These are phyloP conservation scores for Podaxis sp. DNA, from an alignment of 768 basidiomycete species.

Conservation along the genomic window DNA sequence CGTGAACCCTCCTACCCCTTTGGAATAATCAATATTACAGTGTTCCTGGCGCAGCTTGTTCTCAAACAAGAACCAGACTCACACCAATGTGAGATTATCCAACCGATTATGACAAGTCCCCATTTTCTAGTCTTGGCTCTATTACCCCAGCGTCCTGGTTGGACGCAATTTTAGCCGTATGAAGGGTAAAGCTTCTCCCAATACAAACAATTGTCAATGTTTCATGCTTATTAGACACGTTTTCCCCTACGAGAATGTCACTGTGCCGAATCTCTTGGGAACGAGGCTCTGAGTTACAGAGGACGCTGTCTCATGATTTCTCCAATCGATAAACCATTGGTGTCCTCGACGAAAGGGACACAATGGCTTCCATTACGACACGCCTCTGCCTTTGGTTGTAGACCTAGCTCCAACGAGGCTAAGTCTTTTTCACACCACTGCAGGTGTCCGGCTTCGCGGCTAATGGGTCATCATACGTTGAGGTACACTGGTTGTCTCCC, in stretches of 20 bases:
- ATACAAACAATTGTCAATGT: not conserved
- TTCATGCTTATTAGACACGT: slow-evolving; percentile 1
- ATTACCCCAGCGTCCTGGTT: not conserved
- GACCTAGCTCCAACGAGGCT: not conserved
- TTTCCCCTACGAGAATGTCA: not conserved
- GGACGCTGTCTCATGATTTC: slow-evolving; percentile 1
- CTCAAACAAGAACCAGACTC: slow-evolving; percentile 1
- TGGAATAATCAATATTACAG: not conserved
- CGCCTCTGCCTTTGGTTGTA: not conserved
- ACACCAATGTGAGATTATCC: slow-evolving; percentile 7
- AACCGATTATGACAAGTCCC: not conserved
- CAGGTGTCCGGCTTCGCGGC: not conserved
- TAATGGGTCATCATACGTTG: not conserved
- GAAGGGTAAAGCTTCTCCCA: not conserved
- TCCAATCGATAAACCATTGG: not conserved
- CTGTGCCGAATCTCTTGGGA: not conserved
- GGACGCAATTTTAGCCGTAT: not conserved
- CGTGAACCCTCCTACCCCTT: not conserved
- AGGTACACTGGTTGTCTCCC: not conserved
- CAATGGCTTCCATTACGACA: not conserved
- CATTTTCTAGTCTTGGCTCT: not conserved
- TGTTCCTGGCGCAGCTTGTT: not conserved
- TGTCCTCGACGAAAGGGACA: not conserved
- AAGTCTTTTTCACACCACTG: not conserved
- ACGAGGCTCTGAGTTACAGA: not conserved